Evolutionary conservation across 805 yeast species (phyloP), one percentile per base, ranked within the genome.

Genomic region (Lipomyces anomalus): DNA sequence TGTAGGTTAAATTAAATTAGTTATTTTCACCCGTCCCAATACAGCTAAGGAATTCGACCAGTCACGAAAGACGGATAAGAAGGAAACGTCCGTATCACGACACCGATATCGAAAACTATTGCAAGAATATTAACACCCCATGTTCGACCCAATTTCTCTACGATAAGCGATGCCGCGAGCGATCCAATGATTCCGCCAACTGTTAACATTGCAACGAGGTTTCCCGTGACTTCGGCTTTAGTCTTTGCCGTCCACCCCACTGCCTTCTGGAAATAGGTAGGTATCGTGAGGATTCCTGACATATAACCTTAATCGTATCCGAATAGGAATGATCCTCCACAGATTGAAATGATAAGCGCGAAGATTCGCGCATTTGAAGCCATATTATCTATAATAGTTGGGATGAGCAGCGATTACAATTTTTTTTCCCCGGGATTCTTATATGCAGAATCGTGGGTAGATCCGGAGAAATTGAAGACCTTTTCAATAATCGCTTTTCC

Each of bases 41-140:
- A n/a, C 89, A 89, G n/a, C 83, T 74, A 26, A 79, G 61, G n/a
- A 24, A 76, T 70, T 47, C 90, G 69, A 1, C 90, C 90, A 28
- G 48, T 72, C 18, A 13, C 13, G 32, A 28, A 13, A 28, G 16
- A 13, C 13, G 13, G 13, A 35, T 69, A 50, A 6, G 29, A 4
- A 48, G n/a, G n/a, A n/a, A n/a, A n/a, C n/a, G n/a, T n/a, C n/a
- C n/a, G n/a, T n/a, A n/a, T n/a, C n/a, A n/a, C n/a, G n/a, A n/a
- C n/a, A n/a, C n/a, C n/a, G n/a, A n/a, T n/a, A n/a, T n/a, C n/a
- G n/a, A n/a, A n/a, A n/a, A n/a, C n/a, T n/a, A n/a, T n/a, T n/a
- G n/a, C n/a, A n/a, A 57, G 85, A 56, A 72, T 59, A 66, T 77
- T 75, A 63, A 80, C 67, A 34, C 82, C 78, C 57, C 76, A 73